A percentile compares a stretch with the other conserved stretches of the same genome.
phyloP scores from a whole-genome alignment of 306 rosid species.

The Mimosa bimucronata region DNA sequence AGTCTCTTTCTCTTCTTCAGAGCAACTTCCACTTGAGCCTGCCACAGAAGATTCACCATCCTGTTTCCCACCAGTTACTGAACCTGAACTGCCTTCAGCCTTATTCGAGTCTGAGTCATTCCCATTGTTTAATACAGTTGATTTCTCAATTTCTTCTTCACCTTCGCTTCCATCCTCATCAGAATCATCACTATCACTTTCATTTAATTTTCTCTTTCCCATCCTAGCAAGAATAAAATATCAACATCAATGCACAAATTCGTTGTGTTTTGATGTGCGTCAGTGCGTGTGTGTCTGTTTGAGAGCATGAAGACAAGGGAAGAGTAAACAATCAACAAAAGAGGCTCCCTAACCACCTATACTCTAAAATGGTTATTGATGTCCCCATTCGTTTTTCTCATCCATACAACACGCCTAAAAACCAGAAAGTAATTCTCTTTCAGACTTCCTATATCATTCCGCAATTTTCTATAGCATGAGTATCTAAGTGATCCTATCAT shows the following conservation, averaged over 20 bases:
- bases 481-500: neutral
- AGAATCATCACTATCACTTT: slow-evolving; percentile 70
- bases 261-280: neutral
- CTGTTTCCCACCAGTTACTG: slow-evolving; percentile 63
- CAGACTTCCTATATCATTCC: neutral
- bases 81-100: slow-evolving; percentile 68
- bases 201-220: slow-evolving; percentile 78
- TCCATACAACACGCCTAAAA: neutral
- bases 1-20: slow-evolving; percentile 77
- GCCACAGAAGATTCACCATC: slow-evolving; percentile 55
- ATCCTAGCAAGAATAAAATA: slow-evolving; percentile 59
- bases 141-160: slow-evolving; percentile 58
- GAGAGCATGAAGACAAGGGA: neutral
- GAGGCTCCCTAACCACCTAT: neutral
- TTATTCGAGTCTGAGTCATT: slow-evolving; percentile 57
- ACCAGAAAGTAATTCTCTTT: neutral
- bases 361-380: neutral
- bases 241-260: slow-evolving; percentile 35
- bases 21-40: slow-evolving; percentile 62
- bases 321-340: neutral
- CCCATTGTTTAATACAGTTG: slow-evolving; percentile 54
- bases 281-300: too few species aligned
- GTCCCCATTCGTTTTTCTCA: neutral
- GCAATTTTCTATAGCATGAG: neutral
- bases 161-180: slow-evolving; percentile 53